Conservation (phyloP, 148 eudicot species). For the Amaranthus palmeri region DNA sequence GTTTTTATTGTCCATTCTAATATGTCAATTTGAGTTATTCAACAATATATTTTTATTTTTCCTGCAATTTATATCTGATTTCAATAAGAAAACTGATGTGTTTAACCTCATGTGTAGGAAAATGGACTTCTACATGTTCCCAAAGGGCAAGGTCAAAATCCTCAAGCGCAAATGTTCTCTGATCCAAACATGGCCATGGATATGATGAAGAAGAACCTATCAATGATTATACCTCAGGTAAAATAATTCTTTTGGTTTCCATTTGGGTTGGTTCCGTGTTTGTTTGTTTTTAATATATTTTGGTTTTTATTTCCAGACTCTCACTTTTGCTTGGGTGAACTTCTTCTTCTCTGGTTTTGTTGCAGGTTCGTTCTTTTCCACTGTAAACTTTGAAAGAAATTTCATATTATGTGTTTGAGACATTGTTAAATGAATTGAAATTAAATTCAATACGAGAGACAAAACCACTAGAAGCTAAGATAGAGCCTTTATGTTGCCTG, state of each 20-base stretch:
- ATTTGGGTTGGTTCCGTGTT: slow-evolving; percentile 8
- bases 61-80: not conserved
- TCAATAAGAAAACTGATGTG: not conserved
- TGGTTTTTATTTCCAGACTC: slow-evolving; percentile 52
- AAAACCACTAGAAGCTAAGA: too few species aligned
- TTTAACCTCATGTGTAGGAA: slow-evolving; percentile 48
- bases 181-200: slow-evolving; percentile 99
- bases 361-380: slow-evolving; percentile 57
- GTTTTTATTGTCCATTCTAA: too few species aligned
- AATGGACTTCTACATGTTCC: slow-evolving; percentile 90
- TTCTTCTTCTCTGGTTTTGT: slow-evolving; percentile 99
- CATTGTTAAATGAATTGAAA: too few species aligned
- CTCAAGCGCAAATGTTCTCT: slow-evolving; percentile 99
- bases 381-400: not conserved
- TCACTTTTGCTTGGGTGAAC: slow-evolving; percentile 97
- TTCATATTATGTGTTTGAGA: not conserved
- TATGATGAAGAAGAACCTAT: slow-evolving; percentile 97
- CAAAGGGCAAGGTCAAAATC: slow-evolving; percentile 77
- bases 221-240: slow-evolving; percentile 97
- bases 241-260: not conserved
- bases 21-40: too few species aligned
- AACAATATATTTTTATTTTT: not conserved
- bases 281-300: slow-evolving; percentile 2
- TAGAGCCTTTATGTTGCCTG: too few species aligned
- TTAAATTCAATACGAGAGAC: too few species aligned